Base-by-base conservation (phyloP, 257 asterid genomes). In the Solanum tacnaense region DNA sequence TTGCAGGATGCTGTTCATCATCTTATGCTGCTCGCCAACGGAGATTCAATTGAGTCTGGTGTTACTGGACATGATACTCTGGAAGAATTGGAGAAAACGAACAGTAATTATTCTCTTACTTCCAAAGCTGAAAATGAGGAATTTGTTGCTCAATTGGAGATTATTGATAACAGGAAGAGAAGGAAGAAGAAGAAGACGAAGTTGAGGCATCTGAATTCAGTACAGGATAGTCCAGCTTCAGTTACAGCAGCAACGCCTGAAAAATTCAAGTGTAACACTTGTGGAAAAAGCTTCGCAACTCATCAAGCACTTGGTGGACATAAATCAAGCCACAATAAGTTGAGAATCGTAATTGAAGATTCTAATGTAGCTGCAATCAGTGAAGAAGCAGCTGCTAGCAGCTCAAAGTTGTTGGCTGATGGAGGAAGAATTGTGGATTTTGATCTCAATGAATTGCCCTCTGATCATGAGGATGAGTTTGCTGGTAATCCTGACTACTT, bases 391-490 rank as follows among this genome's bases (percentile, higher is more conserved):
- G 67, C 49, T 27, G 89, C 65, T 71, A 87, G 87, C 56, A 60
- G 65, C 46, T 88, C 89, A 71, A 89, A 86, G 29, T 27, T 38
- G 72, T 44, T 60, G 72, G 90, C 15, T 7, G 89, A 32, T 13
- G 58, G 72, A 15, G 21, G 62, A 31, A 86, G 87, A 87, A 35
- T 87, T 70, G 21, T 91, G 65, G 92, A 87, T 34, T 86, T 94
- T 84, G 96, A 94, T 87, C 95, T 93, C 71, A 93, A 94, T 73
- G 91, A 92, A 86, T 36, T 70, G 89, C 98, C 95, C 36, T 91
- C 92, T 86, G 44, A 32, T 72, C 85, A 89, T 11, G 92, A 91
- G 16, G 90, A 89, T 27, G 86, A 29, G 15, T 73, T 34, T 25
- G 87, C 87, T 68, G 36, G 85, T 35, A 7, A 79, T 73, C 41